Evolutionary conservation across 352 stramenopile genomes (phyloP).

Genomic region (Elongisporangium senticosum): DNA sequence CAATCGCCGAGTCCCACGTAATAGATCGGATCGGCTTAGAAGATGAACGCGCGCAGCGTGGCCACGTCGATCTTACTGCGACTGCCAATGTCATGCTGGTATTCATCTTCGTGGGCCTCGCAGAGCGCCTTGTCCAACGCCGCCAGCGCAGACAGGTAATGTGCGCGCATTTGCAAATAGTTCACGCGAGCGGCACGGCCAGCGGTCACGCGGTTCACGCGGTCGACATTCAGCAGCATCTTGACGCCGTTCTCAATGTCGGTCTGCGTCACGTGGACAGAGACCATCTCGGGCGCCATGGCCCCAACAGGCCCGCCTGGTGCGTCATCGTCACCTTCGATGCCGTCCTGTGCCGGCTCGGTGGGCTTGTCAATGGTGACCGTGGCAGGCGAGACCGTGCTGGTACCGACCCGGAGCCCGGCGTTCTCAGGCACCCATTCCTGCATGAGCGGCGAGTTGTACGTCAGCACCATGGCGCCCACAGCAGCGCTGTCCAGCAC

Average conservation of each 20-base stretch:
- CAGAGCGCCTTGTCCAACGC: slow-evolving; percentile 61
- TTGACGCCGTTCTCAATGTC: slow-evolving; percentile 54
- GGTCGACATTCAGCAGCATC: slow-evolving; percentile 37
- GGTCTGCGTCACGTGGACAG: slow-evolving; percentile 40
- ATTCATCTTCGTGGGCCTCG: slow-evolving; percentile 45
- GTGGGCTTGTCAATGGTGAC: background rate
- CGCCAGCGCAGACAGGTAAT: slow-evolving; percentile 59
- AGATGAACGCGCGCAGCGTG: slow-evolving; percentile 56
- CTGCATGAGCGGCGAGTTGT: slow-evolving; percentile 68
- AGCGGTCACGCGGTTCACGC: slow-evolving; percentile 44
- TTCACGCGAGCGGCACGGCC: slow-evolving; percentile 48
- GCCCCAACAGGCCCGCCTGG: background rate
- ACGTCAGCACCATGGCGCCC: slow-evolving; percentile 55
- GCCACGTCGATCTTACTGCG: slow-evolving; percentile 52
- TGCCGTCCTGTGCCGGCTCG: background rate
- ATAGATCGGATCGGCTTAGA: slow-evolving; percentile 13
- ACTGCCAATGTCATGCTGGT: slow-evolving; percentile 50
- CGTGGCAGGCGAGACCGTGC: background rate
- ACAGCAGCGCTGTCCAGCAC: slow-evolving; percentile 49
- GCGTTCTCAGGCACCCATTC: slow-evolving; percentile 57
- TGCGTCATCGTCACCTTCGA: background rate
- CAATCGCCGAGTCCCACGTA: slow-evolving; percentile 3
- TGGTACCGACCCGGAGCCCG: slow-evolving; percentile 44
- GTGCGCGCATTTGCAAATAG: slow-evolving; percentile 56
- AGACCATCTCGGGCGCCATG: background rate